phyloP scores from a whole-genome alignment of 768 basidiomycete species.

The Lepiota venenata region DNA sequence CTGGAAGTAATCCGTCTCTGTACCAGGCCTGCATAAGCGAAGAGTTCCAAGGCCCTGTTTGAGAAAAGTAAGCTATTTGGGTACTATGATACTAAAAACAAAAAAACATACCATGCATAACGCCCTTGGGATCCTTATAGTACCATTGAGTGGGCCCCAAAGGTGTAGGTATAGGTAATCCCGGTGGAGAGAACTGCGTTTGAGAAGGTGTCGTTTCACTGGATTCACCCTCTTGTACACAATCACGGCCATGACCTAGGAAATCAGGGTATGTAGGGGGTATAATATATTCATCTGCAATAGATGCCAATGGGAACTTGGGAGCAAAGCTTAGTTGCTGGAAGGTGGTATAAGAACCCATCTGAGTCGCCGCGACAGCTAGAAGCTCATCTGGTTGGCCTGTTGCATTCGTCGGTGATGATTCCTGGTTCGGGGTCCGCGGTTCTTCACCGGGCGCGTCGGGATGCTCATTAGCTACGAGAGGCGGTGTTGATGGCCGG shows the following conservation, averaged over 20 bases:
- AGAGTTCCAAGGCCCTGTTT: slow-evolving; percentile 81
- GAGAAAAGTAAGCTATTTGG: background rate
- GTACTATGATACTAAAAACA: slow-evolving; percentile 14
- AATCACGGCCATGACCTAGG: slow-evolving; percentile 59
- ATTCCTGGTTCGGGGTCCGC: slow-evolving; percentile 28
- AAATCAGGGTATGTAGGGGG: slow-evolving; percentile 87
- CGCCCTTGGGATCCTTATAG: slow-evolving; percentile 79
- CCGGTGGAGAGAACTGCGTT: slow-evolving; percentile 75
- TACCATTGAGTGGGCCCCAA: slow-evolving; percentile 74
- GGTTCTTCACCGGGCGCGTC: slow-evolving; percentile 28
- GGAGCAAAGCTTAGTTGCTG: slow-evolving; percentile 87
- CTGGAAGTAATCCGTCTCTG: slow-evolving; percentile 78
- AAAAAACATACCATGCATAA: slow-evolving; percentile 61
- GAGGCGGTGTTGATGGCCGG: slow-evolving; percentile 32
- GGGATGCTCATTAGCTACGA: slow-evolving; percentile 42
- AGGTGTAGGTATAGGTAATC: slow-evolving; percentile 68
- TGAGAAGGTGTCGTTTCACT: slow-evolving; percentile 44
- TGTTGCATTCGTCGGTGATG: slow-evolving; percentile 26
- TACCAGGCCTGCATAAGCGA: slow-evolving; percentile 89
- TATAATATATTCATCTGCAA: slow-evolving; percentile 89
- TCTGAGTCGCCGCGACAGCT: slow-evolving; percentile 63
- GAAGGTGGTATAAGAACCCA: slow-evolving; percentile 88
- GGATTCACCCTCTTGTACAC: slow-evolving; percentile 51
- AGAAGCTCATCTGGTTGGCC: slow-evolving; percentile 64
- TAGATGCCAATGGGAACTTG: slow-evolving; percentile 81